phyloP scores from a whole-genome alignment of 1,284 basidiomycete species.

The Ceratobasidium sp. region DNA sequence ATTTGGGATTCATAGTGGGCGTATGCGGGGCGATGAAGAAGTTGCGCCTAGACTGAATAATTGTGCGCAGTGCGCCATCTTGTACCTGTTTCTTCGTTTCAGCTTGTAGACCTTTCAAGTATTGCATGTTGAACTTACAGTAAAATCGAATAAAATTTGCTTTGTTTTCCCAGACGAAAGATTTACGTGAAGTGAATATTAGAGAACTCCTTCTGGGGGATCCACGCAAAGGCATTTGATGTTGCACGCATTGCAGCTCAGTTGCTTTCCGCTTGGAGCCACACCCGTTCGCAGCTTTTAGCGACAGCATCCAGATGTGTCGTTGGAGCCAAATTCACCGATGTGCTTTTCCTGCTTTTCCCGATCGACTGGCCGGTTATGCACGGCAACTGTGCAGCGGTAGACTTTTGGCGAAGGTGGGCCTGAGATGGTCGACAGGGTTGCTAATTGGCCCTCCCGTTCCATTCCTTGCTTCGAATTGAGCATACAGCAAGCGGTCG shows the following conservation, averaged over 20 bases:
- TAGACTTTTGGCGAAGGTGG: not conserved
- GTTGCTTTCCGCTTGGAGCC: conserved; percentile 16
- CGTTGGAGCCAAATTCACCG: conserved; percentile 4
- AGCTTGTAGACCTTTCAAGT: conserved; percentile 1
- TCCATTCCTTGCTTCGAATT: not conserved
- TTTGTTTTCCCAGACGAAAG: conserved; percentile 14
- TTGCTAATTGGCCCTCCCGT: not conserved
- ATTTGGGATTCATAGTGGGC: conserved; percentile 47
- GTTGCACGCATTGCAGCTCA: conserved; percentile 2
- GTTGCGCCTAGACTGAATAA: not conserved
- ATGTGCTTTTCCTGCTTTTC: not conserved
- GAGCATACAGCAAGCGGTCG: not conserved
- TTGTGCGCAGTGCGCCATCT: not conserved
- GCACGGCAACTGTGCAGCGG: not conserved
- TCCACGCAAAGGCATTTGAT: conserved; percentile 17
- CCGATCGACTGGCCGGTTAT: not conserved
- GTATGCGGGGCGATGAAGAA: not conserved
- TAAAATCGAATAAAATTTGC: conserved; percentile 7
- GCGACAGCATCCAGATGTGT: not conserved
- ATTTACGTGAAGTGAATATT: conserved; percentile 13
- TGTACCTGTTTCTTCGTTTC: not conserved
- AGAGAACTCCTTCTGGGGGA: conserved; percentile 2
- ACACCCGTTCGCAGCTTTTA: not conserved
- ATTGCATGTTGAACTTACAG: conserved; percentile 10
- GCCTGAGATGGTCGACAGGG: conserved; percentile 2